Conservation (phyloP, 169 alveolate genomes). For the Eimeria sp. region DNA sequence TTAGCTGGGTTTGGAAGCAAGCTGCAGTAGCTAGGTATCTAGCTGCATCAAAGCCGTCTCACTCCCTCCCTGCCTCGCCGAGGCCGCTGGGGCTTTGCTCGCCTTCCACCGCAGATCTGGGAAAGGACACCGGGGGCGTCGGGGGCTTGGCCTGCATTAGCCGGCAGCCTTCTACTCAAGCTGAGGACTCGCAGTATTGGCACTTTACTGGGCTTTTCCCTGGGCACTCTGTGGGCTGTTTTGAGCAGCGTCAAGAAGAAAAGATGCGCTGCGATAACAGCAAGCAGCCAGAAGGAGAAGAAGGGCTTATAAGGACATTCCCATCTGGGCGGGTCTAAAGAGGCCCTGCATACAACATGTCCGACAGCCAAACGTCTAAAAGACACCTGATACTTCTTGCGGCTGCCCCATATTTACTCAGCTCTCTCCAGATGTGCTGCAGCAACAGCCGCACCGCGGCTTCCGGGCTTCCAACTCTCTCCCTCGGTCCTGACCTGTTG, state of each 20-base stretch:
- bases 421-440: conserved; percentile 41
- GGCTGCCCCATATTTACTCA: background rate
- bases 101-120: background rate
- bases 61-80: conserved; percentile 11
- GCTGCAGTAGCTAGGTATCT: background rate
- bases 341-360: background rate
- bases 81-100: background rate
- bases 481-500: background rate
- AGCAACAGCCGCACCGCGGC: conserved; percentile 61
- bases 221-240: background rate
- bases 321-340: background rate
- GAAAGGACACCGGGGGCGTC: background rate
- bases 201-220: background rate
- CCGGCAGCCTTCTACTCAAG: background rate
- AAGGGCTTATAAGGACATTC: conserved; percentile 24
- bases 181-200: background rate
- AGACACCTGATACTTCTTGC: background rate
- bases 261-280: background rate
- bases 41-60: background rate
- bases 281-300: background rate
- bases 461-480: background rate
- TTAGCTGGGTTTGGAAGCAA: background rate
- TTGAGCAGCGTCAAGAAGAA: background rate
- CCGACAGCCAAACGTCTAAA: background rate
- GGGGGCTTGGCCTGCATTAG: background rate